Evolutionary conservation across 352 stramenopile species (phyloP).

Genomic region (Phytophthora sojae): DNA sequence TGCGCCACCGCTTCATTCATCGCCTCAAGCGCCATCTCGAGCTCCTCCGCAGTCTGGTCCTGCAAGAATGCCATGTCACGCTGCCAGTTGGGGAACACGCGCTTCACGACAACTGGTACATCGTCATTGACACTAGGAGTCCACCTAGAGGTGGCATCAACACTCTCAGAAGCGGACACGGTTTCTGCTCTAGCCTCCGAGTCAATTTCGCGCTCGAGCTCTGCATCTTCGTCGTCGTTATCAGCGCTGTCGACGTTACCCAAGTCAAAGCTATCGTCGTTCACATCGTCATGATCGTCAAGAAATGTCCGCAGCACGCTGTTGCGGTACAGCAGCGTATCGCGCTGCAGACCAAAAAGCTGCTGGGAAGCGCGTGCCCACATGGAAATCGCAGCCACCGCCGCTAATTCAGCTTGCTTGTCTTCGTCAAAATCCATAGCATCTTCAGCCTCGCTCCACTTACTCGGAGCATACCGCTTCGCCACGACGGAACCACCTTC

Average conservation of each 20-base stretch:
- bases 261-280: slow-evolving; percentile 5
- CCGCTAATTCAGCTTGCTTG: slow-evolving; percentile 19
- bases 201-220: slow-evolving; percentile 13
- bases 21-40: slow-evolving; percentile 36
- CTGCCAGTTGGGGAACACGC: slow-evolving; percentile 56
- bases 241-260: neutral
- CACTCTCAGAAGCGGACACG: neutral
- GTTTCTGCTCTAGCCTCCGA: slow-evolving; percentile 13
- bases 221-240: slow-evolving; percentile 6
- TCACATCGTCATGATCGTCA: slow-evolving; percentile 11
- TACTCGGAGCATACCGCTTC: slow-evolving; percentile 24
- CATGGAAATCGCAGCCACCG: slow-evolving; percentile 40
- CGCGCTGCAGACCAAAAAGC: slow-evolving; percentile 30
- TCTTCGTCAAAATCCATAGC: slow-evolving; percentile 19
- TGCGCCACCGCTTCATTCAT: slow-evolving; percentile 18
- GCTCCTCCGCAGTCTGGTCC: slow-evolving; percentile 39
- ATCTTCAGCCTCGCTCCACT: slow-evolving; percentile 12
- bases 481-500: slow-evolving; percentile 10
- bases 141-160: neutral
- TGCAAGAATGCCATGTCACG: slow-evolving; percentile 55
- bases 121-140: neutral
- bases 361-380: slow-evolving; percentile 46
- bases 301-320: slow-evolving; percentile 36
- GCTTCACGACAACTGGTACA: slow-evolving; percentile 51
- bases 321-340: slow-evolving; percentile 45